Conservation (phyloP, 345 rosid species). For the Cardamine chenopodiifolia region DNA sequence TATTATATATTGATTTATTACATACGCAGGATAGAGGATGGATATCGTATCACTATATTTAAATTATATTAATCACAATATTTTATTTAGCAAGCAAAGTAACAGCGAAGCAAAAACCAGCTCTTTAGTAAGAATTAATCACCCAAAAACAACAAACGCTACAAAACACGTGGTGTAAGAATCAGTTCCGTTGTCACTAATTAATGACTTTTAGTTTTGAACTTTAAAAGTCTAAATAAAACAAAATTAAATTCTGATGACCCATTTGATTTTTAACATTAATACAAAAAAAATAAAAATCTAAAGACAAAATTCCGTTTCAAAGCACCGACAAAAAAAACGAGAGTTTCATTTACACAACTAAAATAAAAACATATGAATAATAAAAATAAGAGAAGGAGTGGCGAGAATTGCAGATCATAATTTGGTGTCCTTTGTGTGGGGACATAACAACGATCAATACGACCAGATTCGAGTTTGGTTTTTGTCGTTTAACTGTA, state of each 20-base stretch:
- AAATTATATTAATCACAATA: constrained; percentile 1
- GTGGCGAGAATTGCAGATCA: constrained; percentile 40
- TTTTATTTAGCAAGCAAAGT: neutral
- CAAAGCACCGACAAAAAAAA: constrained; percentile 38
- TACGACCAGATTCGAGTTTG: constrained; percentile 31
- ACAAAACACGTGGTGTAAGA: constrained; percentile 39
- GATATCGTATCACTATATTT: too few relatives aligned
- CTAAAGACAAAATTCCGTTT: neutral
- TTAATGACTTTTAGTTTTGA: constrained; percentile 25
- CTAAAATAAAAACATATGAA: neutral
- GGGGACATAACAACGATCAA: constrained; percentile 33
- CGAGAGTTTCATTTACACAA: constrained; percentile 10
- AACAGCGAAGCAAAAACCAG: constrained; percentile 25
- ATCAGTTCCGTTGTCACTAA: constrained; percentile 37
- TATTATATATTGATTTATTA: neutral
- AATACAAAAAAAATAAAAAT: neutral
- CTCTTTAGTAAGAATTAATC: constrained; percentile 10
- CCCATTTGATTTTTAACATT: constrained; percentile 7
- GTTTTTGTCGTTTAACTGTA: constrained; percentile 30
- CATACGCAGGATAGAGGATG: neutral
- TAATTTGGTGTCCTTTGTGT: constrained; percentile 24
- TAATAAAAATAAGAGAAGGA: constrained; percentile 10
- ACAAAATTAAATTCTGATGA: constrained; percentile 26
- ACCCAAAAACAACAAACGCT: neutral
- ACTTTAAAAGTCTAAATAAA: constrained; percentile 14